phyloP scores from a whole-genome alignment of 2,329 filamentous ascomycete genomes.

The Xylariomycetidae sp. region DNA sequence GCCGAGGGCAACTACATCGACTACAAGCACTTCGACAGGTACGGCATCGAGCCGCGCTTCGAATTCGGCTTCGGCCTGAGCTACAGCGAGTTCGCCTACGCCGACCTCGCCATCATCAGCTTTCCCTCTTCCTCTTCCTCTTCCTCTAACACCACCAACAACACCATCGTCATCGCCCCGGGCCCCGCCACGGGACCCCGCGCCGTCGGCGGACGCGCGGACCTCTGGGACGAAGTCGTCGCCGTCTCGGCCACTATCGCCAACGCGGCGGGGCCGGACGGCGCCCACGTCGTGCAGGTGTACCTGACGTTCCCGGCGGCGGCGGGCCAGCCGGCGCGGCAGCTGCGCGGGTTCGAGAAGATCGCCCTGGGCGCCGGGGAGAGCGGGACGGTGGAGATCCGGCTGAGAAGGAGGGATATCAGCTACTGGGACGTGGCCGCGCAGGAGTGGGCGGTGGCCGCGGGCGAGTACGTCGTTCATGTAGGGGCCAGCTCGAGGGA shows the following conservation, averaged over 20 bases:
- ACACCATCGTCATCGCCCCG: constrained; percentile 34
- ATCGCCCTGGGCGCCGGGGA: constrained; percentile 51
- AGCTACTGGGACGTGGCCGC: constrained; percentile 63
- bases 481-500: not conserved
- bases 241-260: constrained; percentile 40
- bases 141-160: constrained; percentile 44
- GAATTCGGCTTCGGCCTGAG: constrained; percentile 81
- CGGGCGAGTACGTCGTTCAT: not conserved
- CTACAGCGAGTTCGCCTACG: constrained; percentile 67
- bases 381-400: constrained; percentile 46
- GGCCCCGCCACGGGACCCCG: constrained; percentile 51
- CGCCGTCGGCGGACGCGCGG: constrained; percentile 61
- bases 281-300: constrained; percentile 37
- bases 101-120: constrained; percentile 33
- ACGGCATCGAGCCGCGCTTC: constrained; percentile 66
- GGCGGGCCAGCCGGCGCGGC: constrained; percentile 56
- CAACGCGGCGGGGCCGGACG: constrained; percentile 41
- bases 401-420: constrained; percentile 60
- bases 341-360: constrained; percentile 67
- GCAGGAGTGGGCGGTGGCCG: constrained; percentile 59
- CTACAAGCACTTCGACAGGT: constrained; percentile 79
- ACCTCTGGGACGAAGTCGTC: constrained; percentile 51
- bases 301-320: constrained; percentile 33
- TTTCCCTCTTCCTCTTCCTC: too few species aligned
- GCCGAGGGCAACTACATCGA: constrained; percentile 78